A percentile compares a stretch with the other conserved stretches of the same genome.
phyloP scores from a whole-genome alignment of 805 yeast genomes.

The Sugiyamaella americana region DNA sequence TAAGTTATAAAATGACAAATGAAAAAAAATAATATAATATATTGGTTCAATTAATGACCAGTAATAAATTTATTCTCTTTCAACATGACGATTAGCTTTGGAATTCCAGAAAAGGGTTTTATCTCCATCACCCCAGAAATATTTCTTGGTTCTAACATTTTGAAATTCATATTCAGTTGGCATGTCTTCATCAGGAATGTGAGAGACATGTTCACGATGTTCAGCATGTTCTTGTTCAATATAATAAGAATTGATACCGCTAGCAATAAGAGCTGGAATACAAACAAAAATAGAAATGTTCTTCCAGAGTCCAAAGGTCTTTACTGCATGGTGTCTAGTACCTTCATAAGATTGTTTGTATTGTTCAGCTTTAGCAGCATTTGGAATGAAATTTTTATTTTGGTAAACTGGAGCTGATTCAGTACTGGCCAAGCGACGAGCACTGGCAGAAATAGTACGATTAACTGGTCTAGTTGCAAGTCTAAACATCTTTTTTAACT shows the following conservation, averaged over 20 bases:
- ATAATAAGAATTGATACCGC: constrained; percentile 74
- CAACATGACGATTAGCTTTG: constrained; percentile 73
- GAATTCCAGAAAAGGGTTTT: constrained; percentile 96
- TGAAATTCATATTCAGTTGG: constrained; percentile 86
- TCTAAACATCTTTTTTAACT: not conserved
- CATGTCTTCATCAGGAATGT: constrained; percentile 83
- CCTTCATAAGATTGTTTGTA: constrained; percentile 57
- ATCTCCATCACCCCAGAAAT: constrained; percentile 99
- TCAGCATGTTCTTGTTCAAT: constrained; percentile 84
- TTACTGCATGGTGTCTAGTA: constrained; percentile 70
- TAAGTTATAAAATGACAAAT: too few relatives aligned
- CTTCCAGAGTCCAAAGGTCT: constrained; percentile 76
- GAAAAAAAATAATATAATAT: too few relatives aligned
- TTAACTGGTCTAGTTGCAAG: not conserved
- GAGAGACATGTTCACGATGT: constrained; percentile 56
- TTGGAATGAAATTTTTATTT: constrained; percentile 25
- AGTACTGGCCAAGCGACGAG: constrained; percentile 10
- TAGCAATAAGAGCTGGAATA: constrained; percentile 68
- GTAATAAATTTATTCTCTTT: constrained; percentile 8
- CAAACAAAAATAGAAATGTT: constrained; percentile 77
- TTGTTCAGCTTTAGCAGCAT: constrained; percentile 64
- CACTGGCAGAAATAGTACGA: not conserved
- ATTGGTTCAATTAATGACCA: too few relatives aligned
- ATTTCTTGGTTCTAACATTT: constrained; percentile 80
- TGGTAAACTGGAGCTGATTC: constrained; percentile 8